These are phyloP conservation scores for Huntiella abstrusa DNA, from an alignment of 2,329 filamentous ascomycete genomes.

Conservation along the genomic window DNA sequence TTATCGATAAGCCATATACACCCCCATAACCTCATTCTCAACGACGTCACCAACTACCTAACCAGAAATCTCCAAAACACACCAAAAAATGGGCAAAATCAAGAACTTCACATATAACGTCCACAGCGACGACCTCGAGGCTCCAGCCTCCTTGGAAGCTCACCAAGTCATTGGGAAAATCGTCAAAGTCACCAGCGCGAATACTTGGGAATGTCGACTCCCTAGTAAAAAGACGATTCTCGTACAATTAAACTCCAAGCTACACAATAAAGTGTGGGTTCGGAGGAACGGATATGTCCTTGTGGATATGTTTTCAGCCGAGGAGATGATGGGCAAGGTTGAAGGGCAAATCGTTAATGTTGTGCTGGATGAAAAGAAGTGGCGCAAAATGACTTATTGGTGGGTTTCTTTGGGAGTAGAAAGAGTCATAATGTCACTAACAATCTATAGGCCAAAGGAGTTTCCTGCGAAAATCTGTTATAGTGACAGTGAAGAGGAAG, in stretches of 20 bases:
- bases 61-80: not conserved
- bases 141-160: constrained; percentile 12
- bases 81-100: constrained; percentile 8
- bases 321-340: constrained; percentile 57
- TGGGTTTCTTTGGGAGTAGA: constrained; percentile 19
- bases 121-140: constrained; percentile 8
- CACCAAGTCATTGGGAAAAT: constrained; percentile 58
- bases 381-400: constrained; percentile 85
- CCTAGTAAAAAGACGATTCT: constrained; percentile 47
- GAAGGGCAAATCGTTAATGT: constrained; percentile 84
- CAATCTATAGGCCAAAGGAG: constrained; percentile 36
- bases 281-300: constrained; percentile 76
- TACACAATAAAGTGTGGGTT: constrained; percentile 87
- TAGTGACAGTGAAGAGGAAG: constrained; percentile 36
- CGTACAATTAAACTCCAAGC: constrained; percentile 66
- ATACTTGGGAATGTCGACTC: constrained; percentile 62
- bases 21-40: no score
- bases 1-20: constrained; percentile 9
- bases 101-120: constrained; percentile 11
- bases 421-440: not conserved
- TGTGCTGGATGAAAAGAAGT: constrained; percentile 75
- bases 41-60: not conserved
- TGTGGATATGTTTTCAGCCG: constrained; percentile 46
- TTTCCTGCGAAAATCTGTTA: constrained; percentile 37
- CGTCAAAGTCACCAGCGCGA: constrained; percentile 71